Percentiles rank a stretch among this genome's conserved stretches.
These are phyloP conservation scores for Pilobolus umbonatus DNA, from an alignment of 192 early-diverging fungal genomes.

Conservation along the genomic window DNA sequence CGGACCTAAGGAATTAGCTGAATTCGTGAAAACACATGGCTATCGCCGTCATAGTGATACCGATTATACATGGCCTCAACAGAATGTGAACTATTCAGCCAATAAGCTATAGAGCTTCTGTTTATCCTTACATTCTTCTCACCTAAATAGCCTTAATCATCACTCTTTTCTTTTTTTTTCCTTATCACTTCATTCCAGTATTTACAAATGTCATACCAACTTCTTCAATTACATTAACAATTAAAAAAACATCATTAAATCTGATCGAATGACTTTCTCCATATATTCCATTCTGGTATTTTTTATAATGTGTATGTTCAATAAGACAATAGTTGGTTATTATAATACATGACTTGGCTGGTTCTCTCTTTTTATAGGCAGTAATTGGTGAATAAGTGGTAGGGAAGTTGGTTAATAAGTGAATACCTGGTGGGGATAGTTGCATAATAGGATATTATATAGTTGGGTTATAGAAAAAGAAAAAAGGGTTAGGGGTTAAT, in stretches of 20 bases:
- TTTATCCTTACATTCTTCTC: background rate
- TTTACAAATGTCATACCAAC: background rate
- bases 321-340: no score
- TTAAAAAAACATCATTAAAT: background rate
- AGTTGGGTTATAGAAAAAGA: no score
- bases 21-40: slow-evolving; percentile 66
- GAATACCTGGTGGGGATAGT: no score
- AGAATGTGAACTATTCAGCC: slow-evolving; percentile 5
- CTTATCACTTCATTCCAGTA: background rate
- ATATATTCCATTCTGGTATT: background rate
- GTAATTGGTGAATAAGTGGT: no score
- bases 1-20: slow-evolving; percentile 72
- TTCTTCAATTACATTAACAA: background rate
- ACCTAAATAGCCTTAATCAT: background rate
- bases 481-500: background rate
- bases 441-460: no score
- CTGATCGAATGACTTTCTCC: no score
- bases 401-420: no score
- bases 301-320: background rate
- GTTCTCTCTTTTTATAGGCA: no score
- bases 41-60: background rate
- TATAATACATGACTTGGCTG: no score
- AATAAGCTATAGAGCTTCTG: slow-evolving; percentile 4
- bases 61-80: slow-evolving; percentile 7
- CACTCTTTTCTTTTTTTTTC: background rate